Base-by-base conservation (phyloP, 2,329 filamentous ascomycete genomes). In the Cyanodermella asteris region DNA sequence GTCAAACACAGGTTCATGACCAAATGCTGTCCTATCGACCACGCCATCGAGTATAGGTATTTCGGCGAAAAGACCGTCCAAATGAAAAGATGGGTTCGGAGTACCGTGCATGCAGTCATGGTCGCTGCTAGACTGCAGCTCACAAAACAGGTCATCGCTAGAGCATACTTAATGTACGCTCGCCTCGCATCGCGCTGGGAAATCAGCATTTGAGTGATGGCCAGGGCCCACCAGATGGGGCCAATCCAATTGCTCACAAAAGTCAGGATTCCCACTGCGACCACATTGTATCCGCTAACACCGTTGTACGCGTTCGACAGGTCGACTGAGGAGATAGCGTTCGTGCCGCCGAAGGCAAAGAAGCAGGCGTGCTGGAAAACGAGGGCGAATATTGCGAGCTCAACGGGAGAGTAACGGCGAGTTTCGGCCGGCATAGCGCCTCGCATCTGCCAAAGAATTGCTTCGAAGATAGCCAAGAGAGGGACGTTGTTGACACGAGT, bases 1-100 rank as follows among this genome's bases (percentile, higher is more conserved):
- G 67, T 69, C 21, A 72, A 36, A 5, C 62, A 53, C 17, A 82
- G 38, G 44, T 84, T 81, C 21, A 84, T 55, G 18, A 62, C 43
- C 31, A 82, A 44, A 61, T 97, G 84, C 53, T 82, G 78, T 6
- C 66, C 76, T 22, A 84, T 42, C 33, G 64, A 69, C 90, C 87
- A 97, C 9, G 74, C 80, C 58, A 87, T 73, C 34, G 70, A 76
- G 45, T 91, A 97, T 36, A 97, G 51, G 46, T 82, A 94, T 48
- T 94, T 97, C 0, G 87, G 87, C 34, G 78, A 91, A 47, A 97
- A 97, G 7, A 97, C 87, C 1, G 84, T 94, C 87, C 87, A 97
- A 32, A 97, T 82, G 44, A 97, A 97, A 29, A 97, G 48, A 56
- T 97, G 87, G 16, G 77, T 80, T 36, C 84, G 59, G 42, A 97